A percentile compares a stretch with the other conserved stretches of the same genome.
These are phyloP conservation scores for Phoenix roebelenii DNA, from an alignment of 176 grass and related monocot genomes.

Conservation along the genomic window DNA sequence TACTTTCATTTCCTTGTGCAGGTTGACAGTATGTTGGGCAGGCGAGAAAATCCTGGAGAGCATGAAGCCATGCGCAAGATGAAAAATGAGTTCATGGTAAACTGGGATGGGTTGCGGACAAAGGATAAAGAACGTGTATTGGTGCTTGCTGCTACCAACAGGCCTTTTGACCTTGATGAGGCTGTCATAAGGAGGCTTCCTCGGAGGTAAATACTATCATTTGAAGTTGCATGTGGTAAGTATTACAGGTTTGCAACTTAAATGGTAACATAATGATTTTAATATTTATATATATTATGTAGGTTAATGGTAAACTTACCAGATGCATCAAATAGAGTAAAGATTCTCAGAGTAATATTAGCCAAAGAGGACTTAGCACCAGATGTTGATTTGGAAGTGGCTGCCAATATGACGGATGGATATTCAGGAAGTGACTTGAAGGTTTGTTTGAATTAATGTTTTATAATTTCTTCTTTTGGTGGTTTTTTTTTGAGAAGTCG, in stretches of 20 bases:
- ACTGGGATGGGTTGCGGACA: constrained; percentile 93
- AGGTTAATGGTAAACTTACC: constrained; percentile 99
- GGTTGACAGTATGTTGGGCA: constrained; percentile 99
- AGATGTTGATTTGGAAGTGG: constrained; percentile 55
- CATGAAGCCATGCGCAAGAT: constrained; percentile 99
- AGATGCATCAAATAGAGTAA: constrained; percentile 84
- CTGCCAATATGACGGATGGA: constrained; percentile 95
- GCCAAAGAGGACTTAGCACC: constrained; percentile 79
- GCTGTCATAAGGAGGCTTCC: constrained; percentile 98
- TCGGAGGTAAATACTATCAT: constrained; percentile 46
- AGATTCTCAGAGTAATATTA: constrained; percentile 94
- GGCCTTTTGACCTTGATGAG: constrained; percentile 98
- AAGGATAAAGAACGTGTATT: constrained; percentile 97
- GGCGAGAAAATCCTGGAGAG: constrained; percentile 97
- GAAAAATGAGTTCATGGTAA: constrained; percentile 99
- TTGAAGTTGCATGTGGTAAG: not conserved
- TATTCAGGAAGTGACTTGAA: constrained; percentile 99
- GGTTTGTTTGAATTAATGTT: constrained; percentile 33
- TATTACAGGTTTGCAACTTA: not conserved
- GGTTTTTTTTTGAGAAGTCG: not conserved
- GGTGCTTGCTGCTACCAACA: constrained; percentile 96
- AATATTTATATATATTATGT: constrained; percentile 10
- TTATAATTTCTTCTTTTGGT: too few relatives aligned
- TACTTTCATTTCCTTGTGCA: constrained; percentile 8
- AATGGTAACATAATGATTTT: not conserved